A percentile compares a stretch with the other conserved stretches of the same genome.
Conservation (phyloP, 345 rosid species). For the Murraya koenigii region DNA sequence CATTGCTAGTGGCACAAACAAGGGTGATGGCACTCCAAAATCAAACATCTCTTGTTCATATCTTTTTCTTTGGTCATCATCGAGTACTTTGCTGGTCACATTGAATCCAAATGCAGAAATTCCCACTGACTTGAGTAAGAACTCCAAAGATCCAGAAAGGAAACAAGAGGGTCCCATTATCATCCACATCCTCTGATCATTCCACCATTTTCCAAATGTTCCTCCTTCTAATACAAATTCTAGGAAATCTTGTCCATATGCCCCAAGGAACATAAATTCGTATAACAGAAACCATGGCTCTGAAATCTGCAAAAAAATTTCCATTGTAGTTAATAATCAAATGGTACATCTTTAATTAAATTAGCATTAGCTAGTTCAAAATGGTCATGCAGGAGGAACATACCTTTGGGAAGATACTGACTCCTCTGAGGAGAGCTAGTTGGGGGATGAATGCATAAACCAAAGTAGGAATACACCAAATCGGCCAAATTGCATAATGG, state of each 20-base stretch:
- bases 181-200: slow-evolving; percentile 60
- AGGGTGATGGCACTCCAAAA: slow-evolving; percentile 49
- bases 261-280: slow-evolving; percentile 54
- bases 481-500: slow-evolving; percentile 48
- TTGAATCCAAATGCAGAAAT: slow-evolving; percentile 46
- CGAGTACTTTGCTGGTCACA: slow-evolving; percentile 55
- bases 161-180: slow-evolving; percentile 48
- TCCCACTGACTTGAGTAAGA: slow-evolving; percentile 41
- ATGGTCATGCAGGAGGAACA: slow-evolving; percentile 20
- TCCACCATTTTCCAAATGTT: slow-evolving; percentile 64
- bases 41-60: slow-evolving; percentile 58
- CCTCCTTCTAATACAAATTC: slow-evolving; percentile 45
- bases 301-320: slow-evolving; percentile 33
- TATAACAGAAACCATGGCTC: slow-evolving; percentile 67
- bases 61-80: slow-evolving; percentile 49
- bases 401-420: slow-evolving; percentile 57
- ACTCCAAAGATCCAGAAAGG: slow-evolving; percentile 45
- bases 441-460: slow-evolving; percentile 63
- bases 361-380: no score
- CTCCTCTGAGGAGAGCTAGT: slow-evolving; percentile 49
- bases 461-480: slow-evolving; percentile 44
- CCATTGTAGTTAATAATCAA: no score
- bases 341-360: no score
- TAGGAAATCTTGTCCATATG: slow-evolving; percentile 45
- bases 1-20: slow-evolving; percentile 43